A percentile compares a stretch with the other conserved stretches of the same genome.
Conservation (phyloP, 129 eudicot species). For the Centella asiatica region DNA sequence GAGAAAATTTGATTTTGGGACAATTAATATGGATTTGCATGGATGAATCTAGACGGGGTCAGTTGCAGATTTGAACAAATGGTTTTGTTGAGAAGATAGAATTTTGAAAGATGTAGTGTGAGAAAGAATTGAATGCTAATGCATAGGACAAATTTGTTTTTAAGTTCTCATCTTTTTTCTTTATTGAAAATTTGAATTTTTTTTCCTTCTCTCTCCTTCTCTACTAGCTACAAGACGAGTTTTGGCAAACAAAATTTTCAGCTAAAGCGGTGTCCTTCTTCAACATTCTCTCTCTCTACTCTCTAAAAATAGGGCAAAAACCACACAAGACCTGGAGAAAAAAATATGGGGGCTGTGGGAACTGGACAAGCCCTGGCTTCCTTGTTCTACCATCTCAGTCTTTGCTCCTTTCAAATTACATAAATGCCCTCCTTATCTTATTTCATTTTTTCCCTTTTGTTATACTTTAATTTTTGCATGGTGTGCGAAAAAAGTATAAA, state of each 20-base stretch:
- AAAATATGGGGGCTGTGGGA: slow-evolving; percentile 3
- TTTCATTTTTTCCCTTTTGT: no score
- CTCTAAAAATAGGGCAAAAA: slow-evolving; percentile 14
- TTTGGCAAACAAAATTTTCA: slow-evolving; percentile 8
- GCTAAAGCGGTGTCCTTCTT: slow-evolving; percentile 23
- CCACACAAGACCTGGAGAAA: slow-evolving; percentile 15
- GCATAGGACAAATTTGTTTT: slow-evolving; percentile 31
- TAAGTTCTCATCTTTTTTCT: slow-evolving; percentile 13
- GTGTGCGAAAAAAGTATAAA: no score
- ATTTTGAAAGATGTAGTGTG: slow-evolving; percentile 16
- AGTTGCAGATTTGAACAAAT: slow-evolving; percentile 11
- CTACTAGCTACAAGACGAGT: slow-evolving; percentile 20
- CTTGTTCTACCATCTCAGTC: slow-evolving; percentile 21
- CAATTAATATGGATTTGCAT: slow-evolving; percentile 1
- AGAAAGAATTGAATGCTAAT: slow-evolving; percentile 40
- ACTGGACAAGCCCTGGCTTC: slow-evolving; percentile 17
- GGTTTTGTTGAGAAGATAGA: slow-evolving; percentile 28
- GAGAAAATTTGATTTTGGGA: slow-evolving; percentile 7
- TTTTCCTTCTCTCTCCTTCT: slow-evolving; percentile 10
- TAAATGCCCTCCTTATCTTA: slow-evolving; percentile 10
- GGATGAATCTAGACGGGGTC: slow-evolving; percentile 15
- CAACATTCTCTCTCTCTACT: slow-evolving; percentile 11
- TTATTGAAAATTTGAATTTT: slow-evolving; percentile 6
- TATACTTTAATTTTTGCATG: background rate
- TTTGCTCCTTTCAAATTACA: slow-evolving; percentile 5